Conservation (phyloP, 1,284 basidiomycete genomes). For the Sporisorium exsertum region DNA sequence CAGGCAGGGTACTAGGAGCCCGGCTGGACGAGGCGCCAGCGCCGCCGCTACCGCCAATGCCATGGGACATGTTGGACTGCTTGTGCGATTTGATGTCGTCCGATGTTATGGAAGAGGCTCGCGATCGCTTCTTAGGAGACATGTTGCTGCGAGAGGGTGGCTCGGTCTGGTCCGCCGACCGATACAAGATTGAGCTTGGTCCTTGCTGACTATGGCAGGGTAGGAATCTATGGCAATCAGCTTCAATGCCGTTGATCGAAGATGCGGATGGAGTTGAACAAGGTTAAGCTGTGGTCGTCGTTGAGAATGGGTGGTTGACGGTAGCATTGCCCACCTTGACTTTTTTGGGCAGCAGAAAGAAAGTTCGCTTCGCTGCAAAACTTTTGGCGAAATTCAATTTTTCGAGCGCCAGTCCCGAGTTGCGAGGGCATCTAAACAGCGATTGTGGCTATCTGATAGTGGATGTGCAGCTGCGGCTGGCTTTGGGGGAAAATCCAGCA, state of each 20-base stretch:
- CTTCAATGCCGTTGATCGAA: not conserved
- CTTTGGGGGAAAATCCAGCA: too few relatives aligned
- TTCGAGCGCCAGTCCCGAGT: not conserved
- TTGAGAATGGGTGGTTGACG: not conserved
- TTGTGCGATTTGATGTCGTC: slow-evolving; percentile 21
- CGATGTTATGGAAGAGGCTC: slow-evolving; percentile 44
- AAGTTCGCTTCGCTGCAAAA: slow-evolving; percentile 6
- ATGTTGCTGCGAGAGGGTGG: slow-evolving; percentile 4
- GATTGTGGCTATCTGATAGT: slow-evolving; percentile 5
- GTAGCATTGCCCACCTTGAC: not conserved
- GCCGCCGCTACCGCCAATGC: slow-evolving; percentile 4
- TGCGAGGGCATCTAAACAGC: not conserved
- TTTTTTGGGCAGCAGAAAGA: not conserved
- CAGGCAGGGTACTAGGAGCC: slow-evolving; percentile 20
- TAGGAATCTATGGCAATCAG: too few relatives aligned
- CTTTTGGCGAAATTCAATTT: not conserved
- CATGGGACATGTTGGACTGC: slow-evolving; percentile 6
- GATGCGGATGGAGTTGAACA: not conserved
- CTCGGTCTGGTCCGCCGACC: not conserved
- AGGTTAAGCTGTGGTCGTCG: not conserved
- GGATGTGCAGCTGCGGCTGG: slow-evolving; percentile 1
- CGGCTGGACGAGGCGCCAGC: slow-evolving; percentile 30
- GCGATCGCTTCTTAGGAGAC: slow-evolving; percentile 43
- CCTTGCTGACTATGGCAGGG: too few relatives aligned
- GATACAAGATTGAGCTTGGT: too few relatives aligned